phyloP scores from a whole-genome alignment of 768 basidiomycete genomes.

The Pulveroboletus sp. region DNA sequence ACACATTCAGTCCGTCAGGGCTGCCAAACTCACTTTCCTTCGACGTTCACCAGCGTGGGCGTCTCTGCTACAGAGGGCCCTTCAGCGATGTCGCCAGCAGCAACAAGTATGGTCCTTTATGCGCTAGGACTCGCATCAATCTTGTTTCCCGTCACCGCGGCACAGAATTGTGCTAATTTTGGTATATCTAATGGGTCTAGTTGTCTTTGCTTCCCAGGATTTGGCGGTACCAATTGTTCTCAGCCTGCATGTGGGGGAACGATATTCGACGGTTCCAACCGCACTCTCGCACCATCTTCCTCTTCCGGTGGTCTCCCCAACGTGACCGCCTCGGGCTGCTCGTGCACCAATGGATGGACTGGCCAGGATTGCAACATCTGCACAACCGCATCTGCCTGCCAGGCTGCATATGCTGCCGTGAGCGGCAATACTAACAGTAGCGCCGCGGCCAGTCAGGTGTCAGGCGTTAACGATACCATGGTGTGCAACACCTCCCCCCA shows the following conservation, averaged over 20 bases:
- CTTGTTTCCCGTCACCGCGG: slow-evolving; percentile 8
- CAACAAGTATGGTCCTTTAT: background rate
- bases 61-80: too few species aligned
- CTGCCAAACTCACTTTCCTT: too few species aligned
- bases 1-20: background rate
- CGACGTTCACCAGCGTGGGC: too few species aligned
- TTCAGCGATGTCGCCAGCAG: background rate
- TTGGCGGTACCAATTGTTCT: slow-evolving; percentile 69
- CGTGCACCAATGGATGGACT: slow-evolving; percentile 72
- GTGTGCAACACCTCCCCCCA: slow-evolving; percentile 67
- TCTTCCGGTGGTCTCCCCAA: slow-evolving; percentile 54
- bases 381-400: slow-evolving; percentile 61
- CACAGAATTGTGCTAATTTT: slow-evolving; percentile 29
- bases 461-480: slow-evolving; percentile 59
- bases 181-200: slow-evolving; percentile 20
- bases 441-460: slow-evolving; percentile 23
- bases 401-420: slow-evolving; percentile 51
- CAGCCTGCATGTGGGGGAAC: slow-evolving; percentile 77
- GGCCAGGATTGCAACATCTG: slow-evolving; percentile 85
- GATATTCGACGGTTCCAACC: slow-evolving; percentile 67
- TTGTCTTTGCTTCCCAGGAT: slow-evolving; percentile 82
- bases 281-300: slow-evolving; percentile 46
- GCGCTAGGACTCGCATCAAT: slow-evolving; percentile 12
- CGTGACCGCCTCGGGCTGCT: slow-evolving; percentile 62
- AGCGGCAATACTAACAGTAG: slow-evolving; percentile 34